A percentile compares a stretch with the other conserved stretches of the same genome.
These are phyloP conservation scores for Nemania diffusa DNA, from an alignment of 2,329 filamentous ascomycete genomes.

Conservation along the genomic window DNA sequence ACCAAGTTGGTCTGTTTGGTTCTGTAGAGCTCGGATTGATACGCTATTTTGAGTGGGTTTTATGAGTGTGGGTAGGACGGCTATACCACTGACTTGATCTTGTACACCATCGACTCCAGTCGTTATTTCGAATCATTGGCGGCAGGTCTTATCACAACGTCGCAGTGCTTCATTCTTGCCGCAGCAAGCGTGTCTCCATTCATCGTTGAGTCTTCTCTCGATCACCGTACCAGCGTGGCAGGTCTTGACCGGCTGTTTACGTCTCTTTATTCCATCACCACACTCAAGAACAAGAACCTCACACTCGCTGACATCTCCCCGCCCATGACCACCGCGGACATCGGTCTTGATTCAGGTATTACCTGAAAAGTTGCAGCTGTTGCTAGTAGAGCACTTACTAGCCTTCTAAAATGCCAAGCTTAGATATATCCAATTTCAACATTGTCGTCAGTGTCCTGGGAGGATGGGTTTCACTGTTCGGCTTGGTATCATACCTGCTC, in stretches of 20 bases:
- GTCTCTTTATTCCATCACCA: background rate
- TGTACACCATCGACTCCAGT: constrained; percentile 1
- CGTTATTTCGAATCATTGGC: constrained; percentile 7
- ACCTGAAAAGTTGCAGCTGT: constrained; percentile 43
- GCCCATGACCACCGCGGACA: constrained; percentile 47
- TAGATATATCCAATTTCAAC: constrained; percentile 81
- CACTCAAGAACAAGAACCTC: constrained; percentile 57
- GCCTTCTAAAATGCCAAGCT: constrained; percentile 54
- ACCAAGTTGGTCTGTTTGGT: background rate
- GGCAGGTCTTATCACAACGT: constrained; percentile 23
- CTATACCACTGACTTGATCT: background rate
- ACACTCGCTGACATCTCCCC: constrained; percentile 44
- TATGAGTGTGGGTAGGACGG: background rate
- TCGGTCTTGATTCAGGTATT: constrained; percentile 54
- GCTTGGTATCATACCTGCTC: constrained; percentile 85
- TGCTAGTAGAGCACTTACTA: background rate
- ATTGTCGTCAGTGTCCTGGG: constrained; percentile 83
- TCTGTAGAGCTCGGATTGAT: background rate
- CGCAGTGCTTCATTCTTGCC: constrained; percentile 9
- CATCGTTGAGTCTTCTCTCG: background rate
- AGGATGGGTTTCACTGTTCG: constrained; percentile 90
- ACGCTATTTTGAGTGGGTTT: background rate
- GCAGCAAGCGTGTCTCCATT: constrained; percentile 14
- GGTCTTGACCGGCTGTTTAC: background rate
- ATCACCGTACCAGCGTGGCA: background rate